Conservation (phyloP, 208 protist genomes). For the Acanthamoeba lenticulata region DNA sequence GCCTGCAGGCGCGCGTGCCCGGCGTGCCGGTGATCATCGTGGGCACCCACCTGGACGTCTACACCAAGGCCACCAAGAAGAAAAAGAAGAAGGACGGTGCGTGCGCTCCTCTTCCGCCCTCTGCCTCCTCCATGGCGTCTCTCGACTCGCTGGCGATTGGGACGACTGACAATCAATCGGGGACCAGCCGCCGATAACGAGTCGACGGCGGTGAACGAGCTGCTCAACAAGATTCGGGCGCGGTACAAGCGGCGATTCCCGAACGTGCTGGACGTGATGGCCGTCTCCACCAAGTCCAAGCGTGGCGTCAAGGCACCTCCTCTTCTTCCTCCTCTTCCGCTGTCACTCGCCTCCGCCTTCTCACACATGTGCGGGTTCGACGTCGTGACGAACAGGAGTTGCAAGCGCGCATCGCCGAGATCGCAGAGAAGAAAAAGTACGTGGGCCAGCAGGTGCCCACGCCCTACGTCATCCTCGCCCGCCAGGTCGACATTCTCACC, state of each 20-base stretch:
- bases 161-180: too few species aligned
- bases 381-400: constrained; percentile 19
- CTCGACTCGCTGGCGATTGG: too few species aligned
- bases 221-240: constrained; percentile 1
- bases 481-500: constrained; percentile 56
- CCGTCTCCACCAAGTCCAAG: constrained; percentile 63
- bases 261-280: constrained; percentile 56
- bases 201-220: constrained; percentile 14
- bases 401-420: constrained; percentile 54
- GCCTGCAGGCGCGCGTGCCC: constrained; percentile 48
- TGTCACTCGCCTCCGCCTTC: too few species aligned
- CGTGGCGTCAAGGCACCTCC: constrained; percentile 58
- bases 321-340: too few species aligned
- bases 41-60: constrained; percentile 60
- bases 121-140: too few species aligned
- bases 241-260: constrained; percentile 68
- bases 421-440: constrained; percentile 49
- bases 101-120: background rate
- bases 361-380: too few species aligned
- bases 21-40: constrained; percentile 67
- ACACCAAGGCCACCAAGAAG: constrained; percentile 51
- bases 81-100: constrained; percentile 43
- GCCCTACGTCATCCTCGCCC: constrained; percentile 52
- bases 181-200: too few species aligned
- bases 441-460: constrained; percentile 51